These are phyloP conservation scores for Cymbopogon flexuosus DNA, from an alignment of 202 grass and related monocot genomes.

Conservation along the genomic window DNA sequence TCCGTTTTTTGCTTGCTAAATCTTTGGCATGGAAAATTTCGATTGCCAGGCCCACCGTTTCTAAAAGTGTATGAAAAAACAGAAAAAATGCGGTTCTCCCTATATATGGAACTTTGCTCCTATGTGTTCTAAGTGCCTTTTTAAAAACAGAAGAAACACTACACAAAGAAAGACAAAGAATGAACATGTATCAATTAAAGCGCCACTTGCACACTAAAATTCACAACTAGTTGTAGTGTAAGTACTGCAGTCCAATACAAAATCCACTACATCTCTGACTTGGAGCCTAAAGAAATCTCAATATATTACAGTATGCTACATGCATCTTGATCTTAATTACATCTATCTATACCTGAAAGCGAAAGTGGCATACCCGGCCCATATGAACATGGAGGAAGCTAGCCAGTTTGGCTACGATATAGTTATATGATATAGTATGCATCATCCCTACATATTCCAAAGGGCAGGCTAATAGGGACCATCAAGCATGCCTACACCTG, in stretches of 20 bases:
- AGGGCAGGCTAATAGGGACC: conserved; percentile 15
- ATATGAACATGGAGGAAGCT: neutral
- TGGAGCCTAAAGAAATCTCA: neutral
- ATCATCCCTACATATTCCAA: neutral
- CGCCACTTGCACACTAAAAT: neutral
- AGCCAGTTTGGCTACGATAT: conserved; percentile 7
- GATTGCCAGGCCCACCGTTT: too few relatives aligned
- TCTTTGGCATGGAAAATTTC: too few relatives aligned
- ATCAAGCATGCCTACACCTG: conserved; percentile 32
- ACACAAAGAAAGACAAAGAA: neutral
- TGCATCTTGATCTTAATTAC: conserved; percentile 7
- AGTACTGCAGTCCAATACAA: neutral
- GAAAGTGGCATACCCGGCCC: neutral
- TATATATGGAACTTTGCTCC: too few relatives aligned
- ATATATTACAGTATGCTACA: conserved; percentile 1
- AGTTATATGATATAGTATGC: neutral
- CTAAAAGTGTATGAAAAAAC: too few relatives aligned
- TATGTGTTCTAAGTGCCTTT: neutral
- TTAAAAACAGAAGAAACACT: too few relatives aligned
- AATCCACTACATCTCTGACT: conserved; percentile 1
- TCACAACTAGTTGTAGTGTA: neutral
- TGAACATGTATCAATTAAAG: neutral
- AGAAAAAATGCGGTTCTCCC: too few relatives aligned
- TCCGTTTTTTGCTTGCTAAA: too few relatives aligned
- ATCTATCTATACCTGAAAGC: neutral